Evolutionary conservation across 2,329 filamentous ascomycete genomes (phyloP), one percentile per base, ranked within the genome.

Genomic region (Lachnellula subtilissima): DNA sequence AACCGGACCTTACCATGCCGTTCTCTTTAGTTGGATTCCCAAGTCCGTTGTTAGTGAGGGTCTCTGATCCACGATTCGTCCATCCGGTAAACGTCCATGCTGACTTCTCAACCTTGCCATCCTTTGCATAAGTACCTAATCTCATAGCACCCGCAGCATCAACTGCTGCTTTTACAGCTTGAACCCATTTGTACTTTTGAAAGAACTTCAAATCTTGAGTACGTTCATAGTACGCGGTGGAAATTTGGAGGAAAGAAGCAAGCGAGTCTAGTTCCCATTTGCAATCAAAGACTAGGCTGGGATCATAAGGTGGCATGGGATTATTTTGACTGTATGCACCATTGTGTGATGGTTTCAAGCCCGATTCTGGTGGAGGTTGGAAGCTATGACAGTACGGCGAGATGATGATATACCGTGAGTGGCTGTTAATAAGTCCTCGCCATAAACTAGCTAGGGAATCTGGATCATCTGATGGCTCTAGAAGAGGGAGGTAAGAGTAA

Each of bases 251-350:
- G 71, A 97, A 97, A 39, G 90, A 86, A 1, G 92, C 90, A 2
- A 97, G 80, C 12, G 89, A 93, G 74, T 97, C 92, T 46, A 97
- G 84, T 73, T 97, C 92, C 73, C 94, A 97, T 73, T 97, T 97
- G 81, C 92, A 97, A 72, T 96, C 93, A 67, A 94, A 97, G 0
- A 96, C 91, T 48, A 86, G 76, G 1, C 80, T 78, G 64, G 65
- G 65, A 45, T 92, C 84, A 66, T 91, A 92, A 0, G 78, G 73
- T 0, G 92, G 92, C 58, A 86, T 81, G 1, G 89, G 86, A 11
- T 69, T 74, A 61, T 89, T 78, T 55, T 82, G 71, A 77, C 69
- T 61, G 75, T 66, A 70, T 91, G 83, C 84, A 0, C 78, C 75
- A 65, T 87, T 87, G 5, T 71, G 66, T 0, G 78, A 76, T 1